Evolutionary conservation across 1,284 basidiomycete species (phyloP).

Genomic region (Microbotryum violaceum): DNA sequence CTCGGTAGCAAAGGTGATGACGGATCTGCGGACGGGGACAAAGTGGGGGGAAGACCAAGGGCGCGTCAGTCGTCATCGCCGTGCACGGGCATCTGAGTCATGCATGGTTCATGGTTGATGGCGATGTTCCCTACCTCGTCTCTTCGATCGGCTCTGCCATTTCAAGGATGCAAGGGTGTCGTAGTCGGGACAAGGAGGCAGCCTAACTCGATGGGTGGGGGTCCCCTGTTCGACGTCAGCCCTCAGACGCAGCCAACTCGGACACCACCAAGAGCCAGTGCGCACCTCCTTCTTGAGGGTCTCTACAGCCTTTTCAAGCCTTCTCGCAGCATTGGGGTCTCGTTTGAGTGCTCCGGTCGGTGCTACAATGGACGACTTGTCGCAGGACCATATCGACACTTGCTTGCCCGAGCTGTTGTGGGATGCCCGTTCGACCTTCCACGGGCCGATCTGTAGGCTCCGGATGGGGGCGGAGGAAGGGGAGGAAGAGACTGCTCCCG

Average conservation of each 20-base stretch:
- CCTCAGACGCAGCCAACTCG: too few species aligned
- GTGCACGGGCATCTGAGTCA: not conserved
- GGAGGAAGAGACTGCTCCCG: not conserved
- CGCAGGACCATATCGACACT: conserved; percentile 81
- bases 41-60: not conserved
- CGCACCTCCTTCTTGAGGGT: conserved; percentile 79
- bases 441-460: conserved; percentile 68
- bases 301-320: conserved; percentile 61
- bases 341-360: not conserved
- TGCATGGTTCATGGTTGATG: not conserved
- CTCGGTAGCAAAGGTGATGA: conserved; percentile 90
- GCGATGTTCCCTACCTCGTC: conserved; percentile 49
- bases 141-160: conserved; percentile 98
- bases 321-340: conserved; percentile 39
- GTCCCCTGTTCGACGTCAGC: too few species aligned
- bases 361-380: conserved; percentile 65
- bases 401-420: conserved; percentile 81
- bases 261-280: too few species aligned
- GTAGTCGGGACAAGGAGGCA: conserved; percentile 69
- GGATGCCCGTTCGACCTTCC: conserved; percentile 72
- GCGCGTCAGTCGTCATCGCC: not conserved
- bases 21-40: conserved; percentile 43
- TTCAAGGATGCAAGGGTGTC: conserved; percentile 94
- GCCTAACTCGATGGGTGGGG: conserved; percentile 50
- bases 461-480: not conserved